phyloP scores from a whole-genome alignment of 2,329 filamentous ascomycete genomes.

The Curvularia lunata region DNA sequence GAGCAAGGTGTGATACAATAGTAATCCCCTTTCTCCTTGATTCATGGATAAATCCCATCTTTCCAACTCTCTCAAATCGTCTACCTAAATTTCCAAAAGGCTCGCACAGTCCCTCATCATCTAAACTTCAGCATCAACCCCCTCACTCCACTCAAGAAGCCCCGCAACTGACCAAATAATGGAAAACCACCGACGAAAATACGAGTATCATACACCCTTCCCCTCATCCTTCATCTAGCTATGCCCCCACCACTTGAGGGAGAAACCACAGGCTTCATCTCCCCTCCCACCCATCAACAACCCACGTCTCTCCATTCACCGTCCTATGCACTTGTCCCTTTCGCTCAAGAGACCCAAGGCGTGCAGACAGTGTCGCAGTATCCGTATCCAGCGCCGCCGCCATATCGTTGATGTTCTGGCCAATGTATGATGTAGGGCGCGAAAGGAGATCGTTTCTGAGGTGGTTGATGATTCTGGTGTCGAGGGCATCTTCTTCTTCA shows the following conservation, averaged over 20 bases:
- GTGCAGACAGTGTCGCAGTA: not conserved
- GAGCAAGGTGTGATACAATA: no score
- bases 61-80: no score
- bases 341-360: no score
- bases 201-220: no score
- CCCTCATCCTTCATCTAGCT: no score
- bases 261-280: not conserved
- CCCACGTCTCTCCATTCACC: constrained; percentile 25
- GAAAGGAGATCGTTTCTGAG: constrained; percentile 21
- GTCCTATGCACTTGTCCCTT: constrained; percentile 23
- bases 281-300: constrained; percentile 11
- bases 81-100: no score
- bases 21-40: no score
- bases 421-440: constrained; percentile 29
- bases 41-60: no score
- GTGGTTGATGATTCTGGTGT: constrained; percentile 17
- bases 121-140: not conserved
- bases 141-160: no score
- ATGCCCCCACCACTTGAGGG: no score
- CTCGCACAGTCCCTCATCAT: not conserved
- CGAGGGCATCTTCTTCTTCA: not conserved
- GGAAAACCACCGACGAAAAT: no score
- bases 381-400: constrained; percentile 12
- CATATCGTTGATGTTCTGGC: constrained; percentile 15
- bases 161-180: no score